Evolutionary conservation across 2,329 filamentous ascomycete genomes (phyloP).

Genomic region (Didymella arachidicola): DNA sequence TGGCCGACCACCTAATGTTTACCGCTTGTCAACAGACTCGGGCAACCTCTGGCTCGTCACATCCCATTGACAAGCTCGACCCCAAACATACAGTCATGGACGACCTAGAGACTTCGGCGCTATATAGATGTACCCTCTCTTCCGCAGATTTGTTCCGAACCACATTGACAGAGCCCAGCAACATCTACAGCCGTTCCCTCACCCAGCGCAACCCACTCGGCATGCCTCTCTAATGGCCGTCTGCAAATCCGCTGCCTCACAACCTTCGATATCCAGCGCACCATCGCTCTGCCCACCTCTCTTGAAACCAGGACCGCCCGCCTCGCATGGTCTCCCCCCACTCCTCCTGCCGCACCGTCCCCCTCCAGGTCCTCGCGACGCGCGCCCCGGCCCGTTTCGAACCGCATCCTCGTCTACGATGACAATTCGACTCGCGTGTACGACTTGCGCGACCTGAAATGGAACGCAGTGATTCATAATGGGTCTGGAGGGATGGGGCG

Average conservation of each 20-base stretch:
- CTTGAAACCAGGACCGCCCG: conserved; percentile 40
- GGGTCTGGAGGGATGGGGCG: conserved; percentile 59
- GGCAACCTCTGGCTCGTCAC: conserved; percentile 1
- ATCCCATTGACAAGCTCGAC: conserved; percentile 8
- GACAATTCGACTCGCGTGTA: conserved; percentile 52
- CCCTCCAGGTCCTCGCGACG: conserved; percentile 34
- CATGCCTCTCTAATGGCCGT: conserved; percentile 48
- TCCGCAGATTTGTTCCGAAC: not conserved
- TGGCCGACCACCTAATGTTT: conserved; percentile 36
- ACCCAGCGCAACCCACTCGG: conserved; percentile 50
- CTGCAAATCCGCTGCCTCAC: conserved; percentile 51
- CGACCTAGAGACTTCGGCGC: conserved; percentile 38
- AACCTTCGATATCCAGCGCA: conserved; percentile 48
- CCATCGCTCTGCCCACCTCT: conserved; percentile 44
- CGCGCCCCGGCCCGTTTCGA: conserved; percentile 32
- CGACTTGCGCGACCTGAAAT: conserved; percentile 53
- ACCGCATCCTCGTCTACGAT: conserved; percentile 53
- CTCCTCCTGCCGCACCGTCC: conserved; percentile 6
- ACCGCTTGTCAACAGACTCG: conserved; percentile 35
- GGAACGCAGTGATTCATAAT: conserved; percentile 56
- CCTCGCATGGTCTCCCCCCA: conserved; percentile 50
- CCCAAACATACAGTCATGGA: conserved; percentile 31
- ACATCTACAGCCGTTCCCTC: conserved; percentile 49
- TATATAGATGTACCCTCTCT: conserved; percentile 39
- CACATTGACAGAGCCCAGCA: conserved; percentile 32